A percentile compares a stretch with the other conserved stretches of the same genome.
Evolutionary conservation across 768 basidiomycete genomes (phyloP).

Genomic region (Kondoa subrosea): DNA sequence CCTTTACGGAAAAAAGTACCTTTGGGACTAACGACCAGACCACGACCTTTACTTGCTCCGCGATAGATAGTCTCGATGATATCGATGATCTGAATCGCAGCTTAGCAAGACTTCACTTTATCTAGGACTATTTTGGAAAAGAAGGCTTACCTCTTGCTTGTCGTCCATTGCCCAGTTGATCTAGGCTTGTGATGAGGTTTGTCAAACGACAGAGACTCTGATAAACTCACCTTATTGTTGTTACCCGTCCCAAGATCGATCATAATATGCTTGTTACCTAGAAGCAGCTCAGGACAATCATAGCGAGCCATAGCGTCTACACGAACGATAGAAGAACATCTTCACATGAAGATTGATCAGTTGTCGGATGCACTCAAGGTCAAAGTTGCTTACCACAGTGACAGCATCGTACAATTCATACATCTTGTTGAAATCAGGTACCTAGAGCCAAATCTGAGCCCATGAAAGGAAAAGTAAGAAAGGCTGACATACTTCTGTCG

Average conservation of each 20-base stretch:
- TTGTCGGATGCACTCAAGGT: not conserved
- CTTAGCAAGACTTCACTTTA: not conserved
- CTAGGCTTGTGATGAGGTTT: slow-evolving; percentile 53
- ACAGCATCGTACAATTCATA: slow-evolving; percentile 80
- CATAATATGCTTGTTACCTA: slow-evolving; percentile 77
- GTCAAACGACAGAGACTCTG: not conserved
- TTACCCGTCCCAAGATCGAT: slow-evolving; percentile 99
- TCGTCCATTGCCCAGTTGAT: slow-evolving; percentile 99
- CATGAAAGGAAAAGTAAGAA: no score
- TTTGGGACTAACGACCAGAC: slow-evolving; percentile 92
- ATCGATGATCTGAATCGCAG: slow-evolving; percentile 60
- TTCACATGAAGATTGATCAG: slow-evolving; percentile 33
- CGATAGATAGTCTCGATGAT: slow-evolving; percentile 97
- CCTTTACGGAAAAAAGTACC: slow-evolving; percentile 28
- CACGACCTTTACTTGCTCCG: slow-evolving; percentile 90
- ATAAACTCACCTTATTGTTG: slow-evolving; percentile 8
- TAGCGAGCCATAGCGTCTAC: not conserved
- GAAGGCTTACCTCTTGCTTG: slow-evolving; percentile 67
- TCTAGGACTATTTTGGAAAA: not conserved
- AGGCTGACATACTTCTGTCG: no score
- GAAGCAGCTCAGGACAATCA: slow-evolving; percentile 42
- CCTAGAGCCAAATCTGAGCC: no score
- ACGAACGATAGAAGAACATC: slow-evolving; percentile 92
- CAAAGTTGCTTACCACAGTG: not conserved
- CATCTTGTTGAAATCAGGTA: slow-evolving; percentile 97